Evolutionary conservation across 208 protist species (phyloP).

Genomic region (Leishmania turanica): DNA sequence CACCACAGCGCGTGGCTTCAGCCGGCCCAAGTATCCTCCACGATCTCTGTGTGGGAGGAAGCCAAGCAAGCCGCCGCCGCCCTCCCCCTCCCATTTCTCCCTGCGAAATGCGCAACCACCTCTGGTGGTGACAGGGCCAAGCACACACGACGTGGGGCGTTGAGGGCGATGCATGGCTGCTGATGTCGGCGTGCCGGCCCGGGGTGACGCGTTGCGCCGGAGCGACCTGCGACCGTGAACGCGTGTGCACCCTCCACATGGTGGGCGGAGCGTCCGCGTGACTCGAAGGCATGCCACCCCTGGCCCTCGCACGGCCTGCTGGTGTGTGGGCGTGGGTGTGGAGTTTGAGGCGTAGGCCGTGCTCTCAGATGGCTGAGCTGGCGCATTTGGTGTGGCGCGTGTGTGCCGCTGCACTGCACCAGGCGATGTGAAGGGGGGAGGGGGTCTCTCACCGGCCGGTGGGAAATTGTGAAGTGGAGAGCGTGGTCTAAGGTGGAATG

Average conservation of each 20-base stretch:
- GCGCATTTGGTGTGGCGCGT: neutral
- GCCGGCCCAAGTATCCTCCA: neutral
- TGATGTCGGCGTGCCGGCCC: neutral
- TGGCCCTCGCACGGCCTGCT: neutral
- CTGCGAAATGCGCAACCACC: neutral
- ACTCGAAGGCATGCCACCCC: neutral
- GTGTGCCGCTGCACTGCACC: neutral
- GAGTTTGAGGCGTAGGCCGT: neutral
- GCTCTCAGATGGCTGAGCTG: neutral
- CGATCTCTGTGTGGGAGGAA: neutral
- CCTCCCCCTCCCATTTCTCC: too few relatives aligned
- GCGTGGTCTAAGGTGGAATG: too few relatives aligned
- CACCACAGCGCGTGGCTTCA: too few relatives aligned
- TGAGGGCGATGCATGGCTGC: neutral
- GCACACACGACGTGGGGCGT: neutral
- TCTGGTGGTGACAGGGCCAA: neutral
- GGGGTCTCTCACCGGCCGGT: too few relatives aligned
- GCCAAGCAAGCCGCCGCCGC: neutral
- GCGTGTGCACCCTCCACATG: neutral
- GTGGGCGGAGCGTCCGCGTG: neutral
- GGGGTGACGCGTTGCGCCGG: neutral
- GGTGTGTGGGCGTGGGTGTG: neutral
- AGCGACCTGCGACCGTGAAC: neutral
- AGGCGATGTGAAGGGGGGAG: neutral
- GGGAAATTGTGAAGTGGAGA: rapidly evolving